Conservation (phyloP, 305 asterid genomes). For the Fraxinus paxiana region DNA sequence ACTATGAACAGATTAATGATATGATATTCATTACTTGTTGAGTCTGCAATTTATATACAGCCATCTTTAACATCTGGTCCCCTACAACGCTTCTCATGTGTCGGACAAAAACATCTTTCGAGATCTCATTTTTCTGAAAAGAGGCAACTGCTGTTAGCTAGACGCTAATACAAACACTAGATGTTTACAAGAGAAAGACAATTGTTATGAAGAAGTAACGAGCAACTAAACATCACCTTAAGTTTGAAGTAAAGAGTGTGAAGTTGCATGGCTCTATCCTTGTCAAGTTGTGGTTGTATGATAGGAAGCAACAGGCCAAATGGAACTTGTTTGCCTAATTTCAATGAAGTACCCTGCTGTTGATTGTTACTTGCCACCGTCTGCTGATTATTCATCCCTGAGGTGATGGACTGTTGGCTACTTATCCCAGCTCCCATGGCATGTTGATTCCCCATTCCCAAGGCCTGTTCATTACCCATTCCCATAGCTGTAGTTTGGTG, state of each 20-base stretch:
- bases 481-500: conserved; percentile 33
- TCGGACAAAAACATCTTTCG: conserved; percentile 74
- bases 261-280: conserved; percentile 84
- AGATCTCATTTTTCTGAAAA: conserved; percentile 79
- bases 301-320: conserved; percentile 82
- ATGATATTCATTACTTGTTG: conserved; percentile 42
- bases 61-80: conserved; percentile 88
- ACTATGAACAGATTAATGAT: conserved; percentile 15
- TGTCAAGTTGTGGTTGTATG: conserved; percentile 84
- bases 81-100: conserved; percentile 86
- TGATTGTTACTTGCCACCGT: conserved; percentile 33
- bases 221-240: conserved; percentile 49
- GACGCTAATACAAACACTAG: conserved; percentile 7
- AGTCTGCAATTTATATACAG: conserved; percentile 71
- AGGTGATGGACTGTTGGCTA: conserved; percentile 40
- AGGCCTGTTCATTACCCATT: conserved; percentile 36
- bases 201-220: conserved; percentile 9
- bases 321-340: conserved; percentile 70
- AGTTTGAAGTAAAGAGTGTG: conserved; percentile 60
- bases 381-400: conserved; percentile 48
- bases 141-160: conserved; percentile 20
- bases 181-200: conserved; percentile 5
- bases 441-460: conserved; percentile 38
- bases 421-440: conserved; percentile 37
- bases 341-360: conserved; percentile 40